Evolutionary conservation across 2,329 filamentous ascomycete species (phyloP).

Genomic region (Chaetomium globosum): DNA sequence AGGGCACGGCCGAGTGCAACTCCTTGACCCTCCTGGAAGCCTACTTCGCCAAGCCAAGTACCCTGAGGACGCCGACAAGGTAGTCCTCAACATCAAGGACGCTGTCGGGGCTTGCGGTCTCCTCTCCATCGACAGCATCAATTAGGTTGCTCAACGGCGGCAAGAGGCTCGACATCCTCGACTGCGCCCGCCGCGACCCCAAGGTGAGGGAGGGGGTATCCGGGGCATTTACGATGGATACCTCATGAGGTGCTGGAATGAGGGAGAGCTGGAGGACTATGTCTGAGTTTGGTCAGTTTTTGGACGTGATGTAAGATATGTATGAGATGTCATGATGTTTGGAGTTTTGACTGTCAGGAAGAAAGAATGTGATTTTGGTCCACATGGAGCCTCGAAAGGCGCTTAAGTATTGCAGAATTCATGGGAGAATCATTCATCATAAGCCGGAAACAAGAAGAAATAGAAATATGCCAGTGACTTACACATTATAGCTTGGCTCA

Average conservation of each 20-base stretch:
- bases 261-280: background rate
- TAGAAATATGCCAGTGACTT: constrained; percentile 11
- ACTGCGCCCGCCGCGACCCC: constrained; percentile 59
- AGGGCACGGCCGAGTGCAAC: constrained; percentile 60
- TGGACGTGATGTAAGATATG: background rate
- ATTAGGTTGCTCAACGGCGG: constrained; percentile 54
- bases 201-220: constrained; percentile 55
- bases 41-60: constrained; percentile 63
- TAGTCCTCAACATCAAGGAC: constrained; percentile 62
- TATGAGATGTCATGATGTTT: background rate
- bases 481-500: constrained; percentile 3
- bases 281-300: constrained; percentile 13
- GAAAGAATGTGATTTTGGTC: constrained; percentile 32
- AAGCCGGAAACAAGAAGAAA: constrained; percentile 9
- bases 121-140: constrained; percentile 60
- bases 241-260: constrained; percentile 8
- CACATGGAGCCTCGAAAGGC: constrained; percentile 30
- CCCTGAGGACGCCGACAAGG: constrained; percentile 63
- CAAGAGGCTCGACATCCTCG: constrained; percentile 64
- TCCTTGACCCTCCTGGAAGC: constrained; percentile 59
- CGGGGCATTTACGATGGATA: constrained; percentile 23
- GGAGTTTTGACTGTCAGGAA: constrained; percentile 25
- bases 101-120: constrained; percentile 51
- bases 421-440: constrained; percentile 41
- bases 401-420: constrained; percentile 57